Percentiles rank a stretch among this genome's conserved stretches.
Conservation (phyloP, 192 early-diverging fungal species). For the Backusella liffmaniae region DNA sequence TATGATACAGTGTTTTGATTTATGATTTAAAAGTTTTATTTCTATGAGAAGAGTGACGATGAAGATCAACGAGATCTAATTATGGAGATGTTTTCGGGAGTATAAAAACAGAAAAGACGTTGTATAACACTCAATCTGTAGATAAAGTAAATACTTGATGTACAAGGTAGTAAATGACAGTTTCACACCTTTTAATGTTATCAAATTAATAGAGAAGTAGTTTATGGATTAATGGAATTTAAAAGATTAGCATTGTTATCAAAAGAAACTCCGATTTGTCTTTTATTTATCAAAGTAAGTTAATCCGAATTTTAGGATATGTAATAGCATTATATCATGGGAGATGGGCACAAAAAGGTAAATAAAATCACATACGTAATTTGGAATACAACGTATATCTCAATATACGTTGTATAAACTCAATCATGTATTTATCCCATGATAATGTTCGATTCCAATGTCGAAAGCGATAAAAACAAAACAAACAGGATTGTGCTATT, state of each 20-base stretch:
- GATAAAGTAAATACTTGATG: not conserved
- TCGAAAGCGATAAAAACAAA: not conserved
- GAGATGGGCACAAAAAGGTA: not conserved
- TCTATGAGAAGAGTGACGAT: not conserved
- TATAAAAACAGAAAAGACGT: not conserved
- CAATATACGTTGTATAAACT: not conserved
- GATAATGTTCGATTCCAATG: not conserved
- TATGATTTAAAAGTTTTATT: not conserved
- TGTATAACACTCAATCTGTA: not conserved
- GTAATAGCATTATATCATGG: not conserved
- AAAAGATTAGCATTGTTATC: not conserved
- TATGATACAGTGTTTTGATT: not conserved
- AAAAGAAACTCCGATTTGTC: not conserved
- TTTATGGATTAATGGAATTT: not conserved
- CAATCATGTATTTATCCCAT: not conserved
- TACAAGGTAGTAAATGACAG: not conserved
- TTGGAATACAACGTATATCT: not conserved
- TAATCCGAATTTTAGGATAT: not conserved
- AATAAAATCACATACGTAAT: slow-evolving; percentile 3
- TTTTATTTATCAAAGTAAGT: not conserved
- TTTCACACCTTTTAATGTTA: not conserved
- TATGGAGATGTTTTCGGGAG: not conserved
- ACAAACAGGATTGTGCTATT: not conserved
- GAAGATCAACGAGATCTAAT: not conserved
- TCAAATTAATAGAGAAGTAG: not conserved